A percentile compares a stretch with the other conserved stretches of the same genome.
Evolutionary conservation across 1,284 basidiomycete species (phyloP).

Genomic region (Malassezia dermatis): DNA sequence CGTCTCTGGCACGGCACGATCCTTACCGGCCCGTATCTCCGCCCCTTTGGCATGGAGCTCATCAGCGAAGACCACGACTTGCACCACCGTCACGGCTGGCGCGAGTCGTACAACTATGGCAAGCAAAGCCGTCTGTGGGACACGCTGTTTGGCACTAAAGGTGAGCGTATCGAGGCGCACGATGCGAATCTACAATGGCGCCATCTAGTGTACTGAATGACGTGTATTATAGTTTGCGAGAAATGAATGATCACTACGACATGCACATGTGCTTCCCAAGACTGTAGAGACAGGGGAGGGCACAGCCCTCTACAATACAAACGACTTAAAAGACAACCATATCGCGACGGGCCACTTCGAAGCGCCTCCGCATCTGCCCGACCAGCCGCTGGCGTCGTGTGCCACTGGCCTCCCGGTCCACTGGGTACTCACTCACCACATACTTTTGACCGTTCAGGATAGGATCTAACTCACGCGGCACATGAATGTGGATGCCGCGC

Average conservation of each 20-base stretch:
- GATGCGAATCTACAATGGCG: constrained; percentile 17
- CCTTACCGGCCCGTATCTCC: constrained; percentile 26
- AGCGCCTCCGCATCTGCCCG: constrained; percentile 33
- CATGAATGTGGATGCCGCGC: constrained; percentile 27
- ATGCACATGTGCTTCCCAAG: neutral
- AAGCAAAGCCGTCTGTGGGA: constrained; percentile 45
- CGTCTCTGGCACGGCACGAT: constrained; percentile 29
- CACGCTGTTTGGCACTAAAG: constrained; percentile 34
- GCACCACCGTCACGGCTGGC: constrained; percentile 45
- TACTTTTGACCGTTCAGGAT: constrained; percentile 32
- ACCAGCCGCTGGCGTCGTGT: constrained; percentile 32
- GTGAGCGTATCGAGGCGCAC: constrained; percentile 28
- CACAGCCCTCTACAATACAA: neutral
- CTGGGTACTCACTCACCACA: constrained; percentile 36
- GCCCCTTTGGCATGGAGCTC: constrained; percentile 28
- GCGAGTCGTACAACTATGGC: constrained; percentile 32
- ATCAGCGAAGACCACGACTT: constrained; percentile 44
- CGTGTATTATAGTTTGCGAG: neutral
- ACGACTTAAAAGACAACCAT: constrained; percentile 34
- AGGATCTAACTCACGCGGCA: constrained; percentile 32
- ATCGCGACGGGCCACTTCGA: constrained; percentile 39
- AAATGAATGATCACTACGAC: neutral
- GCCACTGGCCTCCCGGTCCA: constrained; percentile 33
- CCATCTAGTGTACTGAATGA: neutral
- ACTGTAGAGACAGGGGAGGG: neutral